Conservation (phyloP, 257 asterid genomes). For the Perilla frutescens region DNA sequence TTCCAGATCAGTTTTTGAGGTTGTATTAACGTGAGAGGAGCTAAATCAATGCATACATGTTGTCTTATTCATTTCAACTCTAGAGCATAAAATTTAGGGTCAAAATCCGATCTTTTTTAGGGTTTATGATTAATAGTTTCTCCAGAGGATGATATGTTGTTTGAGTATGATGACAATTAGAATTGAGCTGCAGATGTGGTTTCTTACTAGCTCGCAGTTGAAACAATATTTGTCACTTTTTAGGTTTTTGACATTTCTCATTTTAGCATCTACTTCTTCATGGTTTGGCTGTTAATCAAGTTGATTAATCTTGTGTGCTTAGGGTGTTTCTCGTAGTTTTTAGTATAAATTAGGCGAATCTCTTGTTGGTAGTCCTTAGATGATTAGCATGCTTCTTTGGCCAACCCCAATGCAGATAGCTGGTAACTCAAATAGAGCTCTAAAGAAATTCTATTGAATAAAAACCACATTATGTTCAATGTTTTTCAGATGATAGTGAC, state of each 20-base stretch:
- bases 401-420: constrained; percentile 7
- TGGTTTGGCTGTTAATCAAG: constrained; percentile 17
- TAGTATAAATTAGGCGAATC: neutral
- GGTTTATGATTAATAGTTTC: constrained; percentile 20
- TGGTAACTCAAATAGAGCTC: constrained; percentile 15
- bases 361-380: neutral
- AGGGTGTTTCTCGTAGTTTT: neutral
- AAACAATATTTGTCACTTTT: neutral
- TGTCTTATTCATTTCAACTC: constrained; percentile 1
- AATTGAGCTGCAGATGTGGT: neutral
- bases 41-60: constrained; percentile 9
- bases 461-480: neutral
- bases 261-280: neutral
- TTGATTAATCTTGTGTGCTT: constrained; percentile 22
- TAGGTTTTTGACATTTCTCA: neutral
- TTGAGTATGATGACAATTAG: constrained; percentile 10
- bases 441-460: neutral
- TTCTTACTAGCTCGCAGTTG: constrained; percentile 5
- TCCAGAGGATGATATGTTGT: neutral
- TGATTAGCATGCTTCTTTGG: constrained; percentile 24
- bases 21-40: constrained; percentile 5
- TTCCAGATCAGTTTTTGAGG: neutral
- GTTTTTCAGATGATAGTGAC: neutral
- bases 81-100: constrained; percentile 23
- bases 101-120: neutral